Evolutionary conservation across 139 green algal genomes (phyloP), one percentile per base, ranked within the genome.

Genomic region (Astrephomene gubernaculifera): DNA sequence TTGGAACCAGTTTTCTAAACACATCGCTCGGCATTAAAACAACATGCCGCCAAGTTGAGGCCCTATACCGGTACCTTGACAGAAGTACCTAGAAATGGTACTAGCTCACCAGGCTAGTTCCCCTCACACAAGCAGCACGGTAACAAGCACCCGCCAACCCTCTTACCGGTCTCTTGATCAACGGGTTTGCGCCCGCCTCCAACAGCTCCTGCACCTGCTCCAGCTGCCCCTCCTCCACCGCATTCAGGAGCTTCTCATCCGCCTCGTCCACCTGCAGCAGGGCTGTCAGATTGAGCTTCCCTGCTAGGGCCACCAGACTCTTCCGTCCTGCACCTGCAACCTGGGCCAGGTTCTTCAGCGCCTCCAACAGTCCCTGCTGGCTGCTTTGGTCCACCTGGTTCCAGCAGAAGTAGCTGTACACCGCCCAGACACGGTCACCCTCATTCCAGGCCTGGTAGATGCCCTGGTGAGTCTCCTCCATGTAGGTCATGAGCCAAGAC

Each of bases 371-470:
- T 1, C 21, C 45, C 45, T 45, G 22, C 24, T 35, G 31, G 17
- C 33, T 36, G 19, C 35, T 14, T 31, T 80, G 71, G 52, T 80
- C 71, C 4, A 80, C 35, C 71, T 80, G 45, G 45, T 80, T 80
- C 71, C 71, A 80, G 44, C 71, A 80, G 21, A 80, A 80, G 52
- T 67, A 80, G 14, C 31, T 52, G 71, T 81, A 81, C 24, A 81
- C 73, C 0, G 73, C 70, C 70, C 70, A 78, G 27, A 78, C 70
- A 5, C 44, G 43, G 70, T 78, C 70, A 29, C 43, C 43, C 44
- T 78, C 70, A 44, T 41, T 78, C 70, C 70, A 78, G 1, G 70
- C 73, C 52, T 70, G 53, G 73, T 82, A 82, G 24, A 82, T 38
- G 73, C 73, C 73, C 24, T 36, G 22, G 54, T 82, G 33, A 22